Evolutionary conservation across 1,284 basidiomycete genomes (phyloP), one percentile per base, ranked within the genome.

Genomic region (Marasmius oreades): DNA sequence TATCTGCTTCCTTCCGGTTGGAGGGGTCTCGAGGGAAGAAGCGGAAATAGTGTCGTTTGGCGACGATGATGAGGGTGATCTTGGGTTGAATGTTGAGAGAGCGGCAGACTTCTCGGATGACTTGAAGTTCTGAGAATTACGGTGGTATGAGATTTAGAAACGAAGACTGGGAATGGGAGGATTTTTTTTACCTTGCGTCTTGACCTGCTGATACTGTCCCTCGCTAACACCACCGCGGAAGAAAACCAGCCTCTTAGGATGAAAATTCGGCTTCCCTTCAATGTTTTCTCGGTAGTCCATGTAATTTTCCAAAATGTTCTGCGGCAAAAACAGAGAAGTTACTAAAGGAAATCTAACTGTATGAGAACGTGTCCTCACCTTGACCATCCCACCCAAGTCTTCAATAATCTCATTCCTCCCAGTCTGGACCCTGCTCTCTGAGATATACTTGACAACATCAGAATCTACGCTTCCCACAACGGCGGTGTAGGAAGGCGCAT

Each of bases 151-250:
- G n/a, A n/a, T n/a, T n/a, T n/a, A n/a, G n/a, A n/a, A n/a, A n/a
- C n/a, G n/a, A n/a, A n/a, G n/a, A n/a, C n/a, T n/a, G n/a, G n/a
- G n/a, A n/a, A n/a, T n/a, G n/a, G n/a, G n/a, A n/a, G n/a, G n/a
- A n/a, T n/a, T n/a, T n/a, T n/a, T n/a, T 73, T 43, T 56, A 81
- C 81, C 81, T 48, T 71, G 52, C 1, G 82, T 76, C 3, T 81
- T 67, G 1, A 85, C 82, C n/a, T 80, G 74, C 48, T 74, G 64
- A 60, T 85, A 86, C 58, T 86, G 78, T 0, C 85, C 84, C 62
- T 88, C 85, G 0, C 82, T 85, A 6, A 87, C 85, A 60, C 85
- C 85, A 69, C 86, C 85, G 81, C 59, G 6, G 23, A 37, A 85
- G 65, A 85, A 82, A 8, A 85, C 73, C 26, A 86, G 73, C 0